Base-by-base conservation (phyloP, 176 grass and related monocot species). In the Coix lacrymajobi region DNA sequence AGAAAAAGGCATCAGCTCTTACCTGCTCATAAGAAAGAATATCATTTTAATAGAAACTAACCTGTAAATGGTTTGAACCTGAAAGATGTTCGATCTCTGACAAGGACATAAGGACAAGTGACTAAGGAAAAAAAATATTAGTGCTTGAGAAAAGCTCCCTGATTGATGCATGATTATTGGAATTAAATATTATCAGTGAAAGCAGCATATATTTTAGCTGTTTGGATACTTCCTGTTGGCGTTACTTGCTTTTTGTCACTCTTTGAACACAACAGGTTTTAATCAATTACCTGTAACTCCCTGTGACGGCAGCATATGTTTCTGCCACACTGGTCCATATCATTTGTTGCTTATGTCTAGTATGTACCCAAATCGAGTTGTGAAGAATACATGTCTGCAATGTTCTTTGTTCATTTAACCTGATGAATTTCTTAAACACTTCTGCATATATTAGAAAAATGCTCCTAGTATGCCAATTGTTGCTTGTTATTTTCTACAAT, bases 11-110 rank as follows among this genome's bases (percentile, higher is more conserved):
- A 94, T 85, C 77, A 69, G 83, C 64, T 62, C 69, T 73, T 81
- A 97, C 92, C 89, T 94, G 80, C 85, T 87, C 83, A 81, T 76
- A 81, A 85, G 84, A 90, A 94, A 94, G 74, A 24, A 68, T 92
- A 78, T 54, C 76, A 86, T 85, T 84, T 85, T 73, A 49, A 77
- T 68, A 74, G 8, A 73, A 74, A 83, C 76, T 87, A 82, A 72
- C 66, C 58, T 68, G 64, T 71, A 70, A 88, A 83, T 67, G 71
- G 58, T 83, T 92, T 87, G 17, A 73, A 68, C 46, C 43, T 79
- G 17, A 78, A 79, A 84, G 69, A 81, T 77, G 78, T 86, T 70
- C 89, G 29, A 78, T 76, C 7, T 81, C 67, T 58, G 60, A 89
- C 85, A 90, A 87, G 72, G 52, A 83, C 69, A 90, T 75, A 84